phyloP scores from a whole-genome alignment of 2,329 filamentous ascomycete genomes.

The Trichophaea hybrida region DNA sequence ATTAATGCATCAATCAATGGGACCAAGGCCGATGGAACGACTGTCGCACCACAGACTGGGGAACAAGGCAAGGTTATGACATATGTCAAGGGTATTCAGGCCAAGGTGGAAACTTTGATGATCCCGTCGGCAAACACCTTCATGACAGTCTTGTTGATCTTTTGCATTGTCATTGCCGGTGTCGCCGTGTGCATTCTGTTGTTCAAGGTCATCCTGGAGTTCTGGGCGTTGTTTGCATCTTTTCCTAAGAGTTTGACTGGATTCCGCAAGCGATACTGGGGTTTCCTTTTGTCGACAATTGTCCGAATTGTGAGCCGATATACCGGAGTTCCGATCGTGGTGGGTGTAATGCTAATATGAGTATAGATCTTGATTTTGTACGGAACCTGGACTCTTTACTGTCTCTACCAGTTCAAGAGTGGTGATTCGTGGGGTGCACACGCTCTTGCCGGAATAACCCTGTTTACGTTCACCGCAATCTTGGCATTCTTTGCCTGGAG shows the following conservation, averaged over 20 bases:
- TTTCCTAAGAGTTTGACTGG: conserved; percentile 66
- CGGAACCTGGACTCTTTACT: conserved; percentile 89
- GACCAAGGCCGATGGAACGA: conserved; percentile 25
- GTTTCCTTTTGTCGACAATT: conserved; percentile 72
- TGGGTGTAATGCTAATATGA: neutral
- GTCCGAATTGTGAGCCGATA: conserved; percentile 48
- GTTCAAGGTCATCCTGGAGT: conserved; percentile 79
- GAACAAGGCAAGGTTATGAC: conserved; percentile 35
- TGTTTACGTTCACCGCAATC: conserved; percentile 64
- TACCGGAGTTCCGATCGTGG: neutral
- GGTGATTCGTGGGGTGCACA: conserved; percentile 94
- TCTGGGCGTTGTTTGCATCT: conserved; percentile 76
- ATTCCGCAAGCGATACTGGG: conserved; percentile 96
- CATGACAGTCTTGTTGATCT: conserved; percentile 83
- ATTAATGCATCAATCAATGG: conserved; percentile 32
- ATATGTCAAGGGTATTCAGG: conserved; percentile 60
- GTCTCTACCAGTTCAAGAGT: conserved; percentile 83
- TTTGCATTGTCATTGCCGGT: conserved; percentile 69
- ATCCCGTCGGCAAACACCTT: conserved; percentile 86
- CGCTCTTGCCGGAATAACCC: conserved; percentile 63
- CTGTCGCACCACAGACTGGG: neutral
- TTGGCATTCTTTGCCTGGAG: conserved; percentile 72
- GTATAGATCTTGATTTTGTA: conserved; percentile 65
- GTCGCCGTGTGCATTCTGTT: conserved; percentile 78
- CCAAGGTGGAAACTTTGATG: conserved; percentile 65